Percentiles rank a stretch among this genome's conserved stretches.
These are phyloP conservation scores for Wallacemonas sp. DNA, from an alignment of 208 protist genomes.

Conservation along the genomic window DNA sequence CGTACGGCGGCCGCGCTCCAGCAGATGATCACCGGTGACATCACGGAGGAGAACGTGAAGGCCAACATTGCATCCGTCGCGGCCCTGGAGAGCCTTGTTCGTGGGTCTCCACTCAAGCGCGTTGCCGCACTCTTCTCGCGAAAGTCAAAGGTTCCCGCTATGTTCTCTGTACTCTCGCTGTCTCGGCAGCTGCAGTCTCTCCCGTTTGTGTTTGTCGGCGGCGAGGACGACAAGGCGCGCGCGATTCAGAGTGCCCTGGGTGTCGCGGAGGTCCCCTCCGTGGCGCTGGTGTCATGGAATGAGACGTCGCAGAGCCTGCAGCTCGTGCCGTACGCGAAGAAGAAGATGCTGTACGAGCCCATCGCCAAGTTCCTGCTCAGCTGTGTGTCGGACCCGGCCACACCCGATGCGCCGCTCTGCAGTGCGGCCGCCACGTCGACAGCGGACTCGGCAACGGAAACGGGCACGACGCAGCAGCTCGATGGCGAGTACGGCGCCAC, in stretches of 20 bases:
- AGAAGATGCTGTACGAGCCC: conserved; percentile 61
- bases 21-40: conserved; percentile 42
- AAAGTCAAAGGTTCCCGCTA: conserved; percentile 74
- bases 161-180: conserved; percentile 74
- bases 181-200: conserved; percentile 72
- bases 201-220: conserved; percentile 70
- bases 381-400: conserved; percentile 18
- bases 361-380: conserved; percentile 70
- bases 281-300: conserved; percentile 43
- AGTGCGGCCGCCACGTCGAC: background rate
- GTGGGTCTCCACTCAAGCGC: conserved; percentile 31
- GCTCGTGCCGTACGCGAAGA: conserved; percentile 39
- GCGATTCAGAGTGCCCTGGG: conserved; percentile 39
- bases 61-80: conserved; percentile 26
- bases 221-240: conserved; percentile 19
- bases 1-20: conserved; percentile 75
- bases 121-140: conserved; percentile 77
- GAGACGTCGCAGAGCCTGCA: conserved; percentile 26
- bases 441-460: background rate
- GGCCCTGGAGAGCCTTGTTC: conserved; percentile 30
- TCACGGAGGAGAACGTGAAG: conserved; percentile 40
- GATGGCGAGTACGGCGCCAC: no score
- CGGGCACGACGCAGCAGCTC: background rate
- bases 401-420: background rate
- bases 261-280: conserved; percentile 47